phyloP scores from a whole-genome alignment of 257 asterid species.

The Solanum tacnaense region DNA sequence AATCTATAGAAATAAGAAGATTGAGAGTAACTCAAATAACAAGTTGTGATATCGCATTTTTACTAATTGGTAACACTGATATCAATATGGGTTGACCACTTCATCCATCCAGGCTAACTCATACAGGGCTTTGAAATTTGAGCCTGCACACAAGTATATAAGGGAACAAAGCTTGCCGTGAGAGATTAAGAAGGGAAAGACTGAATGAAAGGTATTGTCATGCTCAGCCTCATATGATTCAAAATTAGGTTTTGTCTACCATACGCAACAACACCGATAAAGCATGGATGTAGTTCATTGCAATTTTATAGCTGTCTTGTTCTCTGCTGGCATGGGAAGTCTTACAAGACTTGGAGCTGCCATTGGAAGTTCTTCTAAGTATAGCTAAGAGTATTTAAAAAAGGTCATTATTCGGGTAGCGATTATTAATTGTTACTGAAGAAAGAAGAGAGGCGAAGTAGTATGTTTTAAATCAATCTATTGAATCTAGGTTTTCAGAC shows the following conservation, averaged over 20 bases:
- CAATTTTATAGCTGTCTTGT: not conserved
- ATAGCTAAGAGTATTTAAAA: not conserved
- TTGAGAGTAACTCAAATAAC: no score
- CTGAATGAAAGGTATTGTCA: conserved; percentile 53
- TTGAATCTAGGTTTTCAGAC: conserved; percentile 47
- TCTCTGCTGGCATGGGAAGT: not conserved
- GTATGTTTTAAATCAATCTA: not conserved
- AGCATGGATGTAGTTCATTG: not conserved
- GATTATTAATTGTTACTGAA: not conserved
- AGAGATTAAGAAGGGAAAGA: conserved; percentile 73
- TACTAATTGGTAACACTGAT: no score
- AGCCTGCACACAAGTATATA: not conserved
- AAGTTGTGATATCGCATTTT: no score
- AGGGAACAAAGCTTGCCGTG: conserved; percentile 82
- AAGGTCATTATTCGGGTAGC: not conserved
- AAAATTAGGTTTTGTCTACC: not conserved
- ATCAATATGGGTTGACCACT: no score
- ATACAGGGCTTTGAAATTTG: no score
- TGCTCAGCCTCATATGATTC: not conserved
- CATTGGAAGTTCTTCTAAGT: not conserved
- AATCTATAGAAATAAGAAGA: no score
- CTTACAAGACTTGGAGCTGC: not conserved
- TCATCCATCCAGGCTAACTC: no score
- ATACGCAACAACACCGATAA: not conserved
- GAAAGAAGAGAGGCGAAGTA: not conserved